These are phyloP conservation scores for Linnemannia exigua DNA, from an alignment of 192 early-diverging fungal genomes.

Conservation along the genomic window DNA sequence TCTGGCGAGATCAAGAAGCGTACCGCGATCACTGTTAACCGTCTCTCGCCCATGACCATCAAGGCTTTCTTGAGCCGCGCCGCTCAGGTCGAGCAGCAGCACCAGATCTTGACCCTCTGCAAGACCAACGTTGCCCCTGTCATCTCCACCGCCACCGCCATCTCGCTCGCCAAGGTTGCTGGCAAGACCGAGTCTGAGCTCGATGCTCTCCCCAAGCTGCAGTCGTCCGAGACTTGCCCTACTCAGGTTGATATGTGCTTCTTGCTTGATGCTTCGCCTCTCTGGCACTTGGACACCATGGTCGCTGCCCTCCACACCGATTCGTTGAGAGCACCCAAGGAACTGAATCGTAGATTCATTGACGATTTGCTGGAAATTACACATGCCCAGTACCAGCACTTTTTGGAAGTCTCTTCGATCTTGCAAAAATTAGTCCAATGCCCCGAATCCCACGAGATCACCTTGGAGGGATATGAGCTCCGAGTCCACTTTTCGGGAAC, in stretches of 20 bases:
- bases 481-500: constrained; percentile 50
- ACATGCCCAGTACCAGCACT: constrained; percentile 53
- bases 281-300: constrained; percentile 56
- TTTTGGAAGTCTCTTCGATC: constrained; percentile 51
- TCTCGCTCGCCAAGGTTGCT: constrained; percentile 46
- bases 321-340: constrained; percentile 45
- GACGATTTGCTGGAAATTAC: constrained; percentile 47
- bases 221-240: constrained; percentile 28
- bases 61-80: constrained; percentile 45
- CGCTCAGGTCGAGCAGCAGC: constrained; percentile 49
- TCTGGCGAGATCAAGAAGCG: constrained; percentile 44
- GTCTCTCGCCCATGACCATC: constrained; percentile 30
- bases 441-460: constrained; percentile 43
- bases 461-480: constrained; percentile 50
- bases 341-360: constrained; percentile 40
- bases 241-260: constrained; percentile 56
- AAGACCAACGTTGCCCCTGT: constrained; percentile 26
- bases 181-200: constrained; percentile 38
- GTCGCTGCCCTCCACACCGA: constrained; percentile 51
- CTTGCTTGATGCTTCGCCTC: constrained; percentile 47
- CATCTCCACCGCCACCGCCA: constrained; percentile 25
- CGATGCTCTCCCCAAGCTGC: constrained; percentile 39
- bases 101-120: constrained; percentile 43
- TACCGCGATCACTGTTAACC: not conserved
- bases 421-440: constrained; percentile 42